Percentiles rank a stretch among this genome's conserved stretches.
phyloP scores from a whole-genome alignment of 176 grass and related monocot species.

The Triticum turgidum region DNA sequence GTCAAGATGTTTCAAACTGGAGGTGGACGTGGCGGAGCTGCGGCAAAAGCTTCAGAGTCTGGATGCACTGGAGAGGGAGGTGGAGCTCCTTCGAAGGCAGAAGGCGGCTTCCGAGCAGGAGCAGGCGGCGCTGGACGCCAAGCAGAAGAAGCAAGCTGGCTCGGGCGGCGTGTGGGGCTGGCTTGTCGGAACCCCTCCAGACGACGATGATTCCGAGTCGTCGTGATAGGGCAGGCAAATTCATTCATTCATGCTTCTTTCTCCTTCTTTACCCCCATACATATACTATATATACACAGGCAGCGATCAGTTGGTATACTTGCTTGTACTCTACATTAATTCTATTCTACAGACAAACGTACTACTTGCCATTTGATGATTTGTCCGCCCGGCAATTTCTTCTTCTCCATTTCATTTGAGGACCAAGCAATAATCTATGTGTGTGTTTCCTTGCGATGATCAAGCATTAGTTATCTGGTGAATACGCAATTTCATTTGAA shows the following conservation, averaged over 20 bases:
- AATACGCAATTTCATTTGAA: too few species aligned
- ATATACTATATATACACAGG: constrained; percentile 27
- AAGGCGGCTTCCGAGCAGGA: constrained; percentile 87
- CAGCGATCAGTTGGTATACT: constrained; percentile 29
- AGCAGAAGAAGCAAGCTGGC: constrained; percentile 49
- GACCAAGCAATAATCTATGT: not conserved
- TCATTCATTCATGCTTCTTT: not conserved
- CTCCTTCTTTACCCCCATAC: constrained; percentile 25
- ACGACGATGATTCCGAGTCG: constrained; percentile 54
- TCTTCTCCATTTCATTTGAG: not conserved
- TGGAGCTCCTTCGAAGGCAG: constrained; percentile 82
- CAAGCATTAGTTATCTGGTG: too few species aligned
- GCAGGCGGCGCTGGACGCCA: constrained; percentile 67
- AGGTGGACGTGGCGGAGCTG: constrained; percentile 97
- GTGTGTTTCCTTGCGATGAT: not conserved
- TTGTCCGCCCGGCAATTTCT: too few species aligned
- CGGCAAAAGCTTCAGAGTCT: constrained; percentile 84
- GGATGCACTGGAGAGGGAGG: constrained; percentile 80
- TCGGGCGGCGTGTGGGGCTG: constrained; percentile 93
- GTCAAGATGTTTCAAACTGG: constrained; percentile 99
- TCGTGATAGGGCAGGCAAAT: constrained; percentile 34
- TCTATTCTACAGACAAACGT: not conserved
- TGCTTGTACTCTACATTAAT: not conserved
- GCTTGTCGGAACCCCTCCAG: constrained; percentile 75
- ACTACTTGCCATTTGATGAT: too few species aligned